Percentiles rank a stretch among this genome's conserved stretches.
phyloP scores from a whole-genome alignment of 2,329 filamentous ascomycete genomes.

The Cytospora schulzeri region DNA sequence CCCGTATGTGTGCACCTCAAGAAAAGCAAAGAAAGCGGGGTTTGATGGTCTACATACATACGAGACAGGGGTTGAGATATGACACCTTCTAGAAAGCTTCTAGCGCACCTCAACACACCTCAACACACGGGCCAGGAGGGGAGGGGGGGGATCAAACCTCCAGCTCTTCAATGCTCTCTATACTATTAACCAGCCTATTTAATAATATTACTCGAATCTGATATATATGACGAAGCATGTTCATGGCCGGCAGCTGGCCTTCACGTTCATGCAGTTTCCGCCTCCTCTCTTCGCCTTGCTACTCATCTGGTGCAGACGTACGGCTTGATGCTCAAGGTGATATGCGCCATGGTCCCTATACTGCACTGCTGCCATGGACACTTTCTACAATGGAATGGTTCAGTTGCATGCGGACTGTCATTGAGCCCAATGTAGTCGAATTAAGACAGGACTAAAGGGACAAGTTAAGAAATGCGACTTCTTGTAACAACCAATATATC shows the following conservation, averaged over 20 bases:
- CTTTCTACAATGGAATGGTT: constrained; percentile 9
- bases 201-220: no score
- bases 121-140: no score
- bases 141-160: background rate
- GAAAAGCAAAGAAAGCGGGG: background rate
- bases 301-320: constrained; percentile 3
- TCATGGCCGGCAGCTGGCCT: background rate
- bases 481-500: constrained; percentile 11
- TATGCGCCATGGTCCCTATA: constrained; percentile 2
- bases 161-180: no score
- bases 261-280: no score
- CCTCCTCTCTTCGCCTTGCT: background rate
- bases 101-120: background rate
- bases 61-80: background rate
- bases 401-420: no score
- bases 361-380: constrained; percentile 1
- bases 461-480: background rate
- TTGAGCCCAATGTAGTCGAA: no score
- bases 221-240: background rate
- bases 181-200: no score
- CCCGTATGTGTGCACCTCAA: background rate
- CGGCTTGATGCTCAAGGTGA: constrained; percentile 2
- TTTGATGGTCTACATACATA: background rate
- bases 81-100: constrained; percentile 19
- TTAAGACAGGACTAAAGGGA: no score